These are phyloP conservation scores for Teratosphaeria nubilosa DNA, from an alignment of 2,329 filamentous ascomycete species.

Conservation along the genomic window DNA sequence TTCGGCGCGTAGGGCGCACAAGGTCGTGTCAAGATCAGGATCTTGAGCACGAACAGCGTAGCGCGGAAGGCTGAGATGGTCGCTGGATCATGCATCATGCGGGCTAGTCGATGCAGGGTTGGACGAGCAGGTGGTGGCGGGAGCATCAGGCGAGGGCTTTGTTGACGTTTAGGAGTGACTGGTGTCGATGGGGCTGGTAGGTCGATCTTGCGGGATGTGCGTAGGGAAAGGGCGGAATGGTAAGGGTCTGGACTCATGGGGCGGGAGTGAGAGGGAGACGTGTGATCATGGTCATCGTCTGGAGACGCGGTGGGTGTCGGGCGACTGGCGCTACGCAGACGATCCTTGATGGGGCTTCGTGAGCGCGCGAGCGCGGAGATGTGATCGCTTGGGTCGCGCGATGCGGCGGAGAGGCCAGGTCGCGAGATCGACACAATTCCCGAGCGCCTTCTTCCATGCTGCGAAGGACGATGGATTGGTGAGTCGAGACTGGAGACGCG, in stretches of 20 bases:
- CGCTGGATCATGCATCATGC: constrained; percentile 27
- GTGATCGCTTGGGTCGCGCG: constrained; percentile 3
- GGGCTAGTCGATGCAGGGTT: constrained; percentile 20
- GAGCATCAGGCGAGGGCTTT: constrained; percentile 25
- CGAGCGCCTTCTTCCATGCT: constrained; percentile 13
- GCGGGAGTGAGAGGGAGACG: constrained; percentile 2
- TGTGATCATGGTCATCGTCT: neutral
- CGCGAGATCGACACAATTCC: constrained; percentile 8
- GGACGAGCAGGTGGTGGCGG: constrained; percentile 23
- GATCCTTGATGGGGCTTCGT: constrained; percentile 4
- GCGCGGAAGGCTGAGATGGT: constrained; percentile 38
- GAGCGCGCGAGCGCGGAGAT: constrained; percentile 9
- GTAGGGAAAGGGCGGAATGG: constrained; percentile 7
- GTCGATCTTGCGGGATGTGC: constrained; percentile 9
- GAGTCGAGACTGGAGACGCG: constrained; percentile 37
- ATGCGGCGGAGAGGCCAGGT: constrained; percentile 10
- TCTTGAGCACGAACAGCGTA: constrained; percentile 57
- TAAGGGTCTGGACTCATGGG: constrained; percentile 5
- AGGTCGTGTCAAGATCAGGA: constrained; percentile 52
- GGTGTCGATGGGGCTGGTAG: constrained; percentile 1
- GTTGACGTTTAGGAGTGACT: constrained; percentile 8
- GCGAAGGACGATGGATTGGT: constrained; percentile 13
- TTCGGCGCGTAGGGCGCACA: constrained; percentile 66
- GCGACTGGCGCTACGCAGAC: neutral
- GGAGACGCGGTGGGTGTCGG: neutral